phyloP scores from a whole-genome alignment of 345 rosid genomes.

The Abelmoschus esculentus region DNA sequence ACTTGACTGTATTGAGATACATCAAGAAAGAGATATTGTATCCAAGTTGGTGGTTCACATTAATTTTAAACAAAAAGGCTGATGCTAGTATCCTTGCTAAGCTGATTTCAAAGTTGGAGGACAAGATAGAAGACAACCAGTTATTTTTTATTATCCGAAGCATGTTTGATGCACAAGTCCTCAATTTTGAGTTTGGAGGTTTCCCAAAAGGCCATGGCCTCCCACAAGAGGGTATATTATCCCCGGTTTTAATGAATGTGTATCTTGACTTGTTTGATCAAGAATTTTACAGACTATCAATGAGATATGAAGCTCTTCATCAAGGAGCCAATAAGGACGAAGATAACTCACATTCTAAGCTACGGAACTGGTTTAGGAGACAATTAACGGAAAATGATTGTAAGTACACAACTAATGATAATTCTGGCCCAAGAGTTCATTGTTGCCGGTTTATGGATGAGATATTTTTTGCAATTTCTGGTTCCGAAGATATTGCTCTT shows the following conservation, averaged over 20 bases:
- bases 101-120: constrained; percentile 56
- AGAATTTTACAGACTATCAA: constrained; percentile 60
- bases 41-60: constrained; percentile 83
- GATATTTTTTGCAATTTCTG: constrained; percentile 65
- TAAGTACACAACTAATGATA: constrained; percentile 17
- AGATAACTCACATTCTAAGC: constrained; percentile 39
- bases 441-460: constrained; percentile 84
- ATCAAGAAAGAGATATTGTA: constrained; percentile 46
- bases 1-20: constrained; percentile 57
- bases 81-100: constrained; percentile 43
- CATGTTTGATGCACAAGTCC: constrained; percentile 65
- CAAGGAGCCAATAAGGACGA: constrained; percentile 21
- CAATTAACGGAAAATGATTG: constrained; percentile 48
- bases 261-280: constrained; percentile 67
- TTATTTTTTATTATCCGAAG: constrained; percentile 43
- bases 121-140: constrained; percentile 43
- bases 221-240: constrained; percentile 88
- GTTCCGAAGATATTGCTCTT: constrained; percentile 49
- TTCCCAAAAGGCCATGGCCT: constrained; percentile 93
- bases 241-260: constrained; percentile 69
- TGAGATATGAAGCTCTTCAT: constrained; percentile 73
- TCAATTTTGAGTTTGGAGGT: constrained; percentile 81
- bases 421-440: constrained; percentile 39
- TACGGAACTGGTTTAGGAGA: constrained; percentile 78
- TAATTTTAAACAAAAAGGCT: constrained; percentile 43